phyloP scores from a whole-genome alignment of 176 grass and related monocot genomes.

The Ensete ventricosum region DNA sequence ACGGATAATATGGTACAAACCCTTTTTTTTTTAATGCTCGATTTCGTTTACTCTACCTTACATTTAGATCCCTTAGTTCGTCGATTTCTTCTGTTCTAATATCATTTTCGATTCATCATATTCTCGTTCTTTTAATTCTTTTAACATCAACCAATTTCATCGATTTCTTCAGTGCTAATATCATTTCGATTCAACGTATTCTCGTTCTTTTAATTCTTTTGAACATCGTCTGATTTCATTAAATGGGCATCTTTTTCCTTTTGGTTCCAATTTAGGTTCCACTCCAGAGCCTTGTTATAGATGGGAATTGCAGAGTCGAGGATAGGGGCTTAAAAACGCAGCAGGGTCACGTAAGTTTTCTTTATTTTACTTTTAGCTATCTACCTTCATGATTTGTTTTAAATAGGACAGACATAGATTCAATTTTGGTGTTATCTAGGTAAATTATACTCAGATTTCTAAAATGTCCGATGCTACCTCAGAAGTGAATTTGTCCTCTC shows the following conservation, averaged over 20 bases:
- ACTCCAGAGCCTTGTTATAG: constrained; percentile 52
- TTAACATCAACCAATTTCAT: neutral
- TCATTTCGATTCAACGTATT: neutral
- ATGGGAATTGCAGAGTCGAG: constrained; percentile 96
- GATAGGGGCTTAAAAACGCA: constrained; percentile 90
- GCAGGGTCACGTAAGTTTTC: constrained; percentile 72
- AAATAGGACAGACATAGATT: too few relatives aligned
- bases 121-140: too few relatives aligned
- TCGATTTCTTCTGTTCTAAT: neutral
- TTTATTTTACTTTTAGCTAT: neutral
- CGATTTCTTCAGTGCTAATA: neutral
- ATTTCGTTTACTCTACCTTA: too few relatives aligned
- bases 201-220: too few relatives aligned
- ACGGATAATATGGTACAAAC: constrained; percentile 56
- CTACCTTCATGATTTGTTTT: neutral
- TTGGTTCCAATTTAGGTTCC: constrained; percentile 45
- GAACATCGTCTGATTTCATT: neutral
- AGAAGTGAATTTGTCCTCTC: neutral
- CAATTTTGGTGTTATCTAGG: too few relatives aligned
- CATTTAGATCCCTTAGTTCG: neutral
- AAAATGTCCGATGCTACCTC: neutral
- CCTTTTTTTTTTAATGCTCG: too few relatives aligned
- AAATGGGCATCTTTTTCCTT: constrained; percentile 22
- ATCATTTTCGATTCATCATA: neutral
- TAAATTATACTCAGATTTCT: too few relatives aligned